Conservation (phyloP, 2,329 filamentous ascomycete species). For the Epichloe uncinata region DNA sequence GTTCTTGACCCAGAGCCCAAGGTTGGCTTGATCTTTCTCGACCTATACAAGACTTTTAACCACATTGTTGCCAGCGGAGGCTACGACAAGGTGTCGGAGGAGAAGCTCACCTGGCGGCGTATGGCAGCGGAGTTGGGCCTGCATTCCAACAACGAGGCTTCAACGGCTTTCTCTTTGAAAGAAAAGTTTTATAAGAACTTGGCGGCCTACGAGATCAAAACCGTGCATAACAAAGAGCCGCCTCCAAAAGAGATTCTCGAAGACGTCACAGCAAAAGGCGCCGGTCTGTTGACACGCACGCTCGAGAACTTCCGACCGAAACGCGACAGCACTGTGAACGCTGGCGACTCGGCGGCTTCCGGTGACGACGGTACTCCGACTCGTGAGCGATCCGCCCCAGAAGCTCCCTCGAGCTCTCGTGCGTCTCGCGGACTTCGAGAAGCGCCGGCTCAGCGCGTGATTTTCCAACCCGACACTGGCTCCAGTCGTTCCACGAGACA, state of each 20-base stretch:
- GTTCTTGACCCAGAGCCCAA: conserved; percentile 69
- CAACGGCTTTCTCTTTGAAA: conserved; percentile 78
- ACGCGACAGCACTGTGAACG: conserved; percentile 34
- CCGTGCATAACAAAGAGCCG: conserved; percentile 64
- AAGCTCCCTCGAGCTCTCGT: conserved; percentile 40
- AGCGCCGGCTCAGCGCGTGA: conserved; percentile 70
- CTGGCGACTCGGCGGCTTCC: conserved; percentile 45
- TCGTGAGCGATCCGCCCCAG: conserved; percentile 37
- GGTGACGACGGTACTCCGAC: conserved; percentile 46
- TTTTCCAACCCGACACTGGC: conserved; percentile 71
- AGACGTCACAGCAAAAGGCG: conserved; percentile 70
- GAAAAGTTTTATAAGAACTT: conserved; percentile 83
- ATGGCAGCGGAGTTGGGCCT: conserved; percentile 66
- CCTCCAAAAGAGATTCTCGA: conserved; percentile 83
- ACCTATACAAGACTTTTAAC: conserved; percentile 67
- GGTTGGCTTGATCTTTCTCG: conserved; percentile 62
- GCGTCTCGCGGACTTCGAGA: conserved; percentile 58
- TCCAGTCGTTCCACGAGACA: conserved; percentile 51
- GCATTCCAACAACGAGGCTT: conserved; percentile 59
- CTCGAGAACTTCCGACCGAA: conserved; percentile 56
- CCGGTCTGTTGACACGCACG: conserved; percentile 61
- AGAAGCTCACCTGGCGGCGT: conserved; percentile 77
- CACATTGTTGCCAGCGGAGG: conserved; percentile 65
- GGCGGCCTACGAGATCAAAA: conserved; percentile 73
- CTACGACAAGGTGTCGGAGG: conserved; percentile 71